Evolutionary conservation across 2,329 filamentous ascomycete species (phyloP), one percentile per base, ranked within the genome.

Genomic region (Microsporum canis): DNA sequence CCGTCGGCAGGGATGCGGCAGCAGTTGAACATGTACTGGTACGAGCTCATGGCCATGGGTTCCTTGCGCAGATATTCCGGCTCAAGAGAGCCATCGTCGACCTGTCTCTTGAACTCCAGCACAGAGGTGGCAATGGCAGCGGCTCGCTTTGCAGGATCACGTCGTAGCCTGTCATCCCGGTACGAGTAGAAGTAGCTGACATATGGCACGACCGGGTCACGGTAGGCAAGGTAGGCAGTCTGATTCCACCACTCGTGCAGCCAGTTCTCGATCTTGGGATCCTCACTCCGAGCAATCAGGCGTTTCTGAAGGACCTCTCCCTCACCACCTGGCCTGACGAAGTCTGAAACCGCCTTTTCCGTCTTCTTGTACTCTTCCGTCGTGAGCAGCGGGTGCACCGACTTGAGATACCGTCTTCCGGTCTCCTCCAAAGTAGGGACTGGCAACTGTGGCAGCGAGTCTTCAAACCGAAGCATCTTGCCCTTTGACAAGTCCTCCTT

Each of bases 181-280:
- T 97, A 92, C 60, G 91, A 96, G 80, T 99, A 99, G 79, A 99
- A 99, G 83, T 99, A 99, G 76, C 90, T 96, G 71, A 99, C 94
- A 73, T 97, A 99, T 64, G 94, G 94, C 17, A 97, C 89, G 55
- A 99, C 89, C 8, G 94, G 94, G 74, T 97, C 94, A 66, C 92
- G 88, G 79, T 97, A 97, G 66, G 78, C 82, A 66, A 99, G 84
- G 77, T 99, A 99, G 62, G 94, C 94, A 3, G 86, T 84, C 59
- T 96, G 85, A 74, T 99, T 97, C 94, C 94, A 99, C 94, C 94
- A 99, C 68, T 99, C 92, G 68, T 88, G 86, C 61, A 99, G 81
- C 94, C 94, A 99, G 78, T 97, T 99, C 78, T 88, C 90, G 72
- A 83, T 78, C 64, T 88, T 86, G 57, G 91, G 87, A 66, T 95